Percentiles rank a stretch among this genome's conserved stretches.
These are phyloP conservation scores for Tetradesmus obliquus DNA, from an alignment of 139 green algal genomes.

Conservation along the genomic window DNA sequence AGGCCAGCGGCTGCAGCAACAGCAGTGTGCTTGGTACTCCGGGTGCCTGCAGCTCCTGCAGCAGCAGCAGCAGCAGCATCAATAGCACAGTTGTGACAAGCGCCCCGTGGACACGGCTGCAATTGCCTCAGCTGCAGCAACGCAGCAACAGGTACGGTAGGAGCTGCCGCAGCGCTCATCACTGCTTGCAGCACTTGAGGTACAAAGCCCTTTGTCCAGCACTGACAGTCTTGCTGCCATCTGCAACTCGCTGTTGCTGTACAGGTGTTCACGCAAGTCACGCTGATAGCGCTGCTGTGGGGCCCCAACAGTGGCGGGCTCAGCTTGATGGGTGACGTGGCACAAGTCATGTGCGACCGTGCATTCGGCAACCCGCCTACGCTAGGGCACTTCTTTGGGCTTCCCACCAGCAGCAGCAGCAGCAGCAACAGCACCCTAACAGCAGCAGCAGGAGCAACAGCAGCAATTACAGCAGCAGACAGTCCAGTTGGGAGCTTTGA, in stretches of 20 bases:
- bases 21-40: not conserved
- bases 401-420: not conserved
- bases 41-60: not conserved
- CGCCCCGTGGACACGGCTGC: not conserved
- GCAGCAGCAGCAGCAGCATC: not conserved
- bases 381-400: not conserved
- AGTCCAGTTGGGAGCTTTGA: not conserved
- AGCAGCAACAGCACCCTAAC: not conserved
- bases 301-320: conserved; percentile 81
- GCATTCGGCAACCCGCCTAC: not conserved
- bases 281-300: conserved; percentile 81
- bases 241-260: not conserved
- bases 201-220: not conserved
- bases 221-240: not conserved
- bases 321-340: conserved; percentile 78
- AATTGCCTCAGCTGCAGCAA: not conserved
- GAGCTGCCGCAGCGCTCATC: no score
- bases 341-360: conserved; percentile 55
- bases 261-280: conserved; percentile 74
- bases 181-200: not conserved
- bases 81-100: not conserved
- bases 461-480: not conserved
- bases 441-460: not conserved
- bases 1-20: not conserved
- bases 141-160: no score